Evolutionary conservation across 805 yeast genomes (phyloP).

Genomic region (Hanseniaspora singularis): DNA sequence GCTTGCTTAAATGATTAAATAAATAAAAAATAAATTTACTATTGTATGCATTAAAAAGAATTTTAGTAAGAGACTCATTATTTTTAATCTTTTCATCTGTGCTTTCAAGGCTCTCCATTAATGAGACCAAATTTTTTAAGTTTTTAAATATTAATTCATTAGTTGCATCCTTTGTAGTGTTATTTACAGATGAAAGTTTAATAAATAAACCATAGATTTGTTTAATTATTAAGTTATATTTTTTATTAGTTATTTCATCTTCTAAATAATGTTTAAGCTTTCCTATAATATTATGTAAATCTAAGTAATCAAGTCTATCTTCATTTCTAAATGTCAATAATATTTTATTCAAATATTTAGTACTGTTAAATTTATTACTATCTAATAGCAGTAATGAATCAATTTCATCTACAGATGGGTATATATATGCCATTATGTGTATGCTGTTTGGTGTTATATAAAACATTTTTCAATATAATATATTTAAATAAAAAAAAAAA

Average conservation of each 20-base stretch:
- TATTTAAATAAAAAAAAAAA: too few relatives aligned
- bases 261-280: conserved; percentile 4
- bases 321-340: background rate
- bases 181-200: background rate
- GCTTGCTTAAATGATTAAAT: background rate
- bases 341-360: background rate
- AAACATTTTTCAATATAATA: too few relatives aligned
- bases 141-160: background rate
- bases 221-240: background rate
- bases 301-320: background rate
- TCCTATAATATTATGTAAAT: background rate
- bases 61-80: background rate
- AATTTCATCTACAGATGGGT: background rate
- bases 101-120: background rate
- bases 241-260: conserved; percentile 1
- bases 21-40: background rate
- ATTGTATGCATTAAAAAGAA: conserved; percentile 1
- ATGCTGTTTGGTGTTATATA: too few relatives aligned
- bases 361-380: conserved; percentile 1
- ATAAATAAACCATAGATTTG: conserved; percentile 2
- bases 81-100: background rate
- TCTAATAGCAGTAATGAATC: conserved; percentile 1
- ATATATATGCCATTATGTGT: too few relatives aligned
- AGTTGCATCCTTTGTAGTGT: background rate
- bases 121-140: background rate